A percentile compares a stretch with the other conserved stretches of the same genome.
Conservation (phyloP, 176 grass and related monocot genomes). For the Chloris gayana region DNA sequence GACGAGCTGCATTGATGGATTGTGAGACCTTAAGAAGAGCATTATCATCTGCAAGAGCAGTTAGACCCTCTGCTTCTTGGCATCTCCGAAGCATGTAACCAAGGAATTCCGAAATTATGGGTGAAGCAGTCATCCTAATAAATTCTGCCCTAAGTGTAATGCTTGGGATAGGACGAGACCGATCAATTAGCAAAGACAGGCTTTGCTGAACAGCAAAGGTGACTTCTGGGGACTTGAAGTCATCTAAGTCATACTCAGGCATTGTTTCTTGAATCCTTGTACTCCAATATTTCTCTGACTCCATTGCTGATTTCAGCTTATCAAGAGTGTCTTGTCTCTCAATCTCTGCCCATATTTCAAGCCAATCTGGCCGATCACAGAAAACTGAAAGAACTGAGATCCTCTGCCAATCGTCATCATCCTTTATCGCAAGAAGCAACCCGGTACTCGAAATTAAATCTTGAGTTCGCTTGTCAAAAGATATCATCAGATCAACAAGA, state of each 20-base stretch:
- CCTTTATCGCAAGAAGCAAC: conserved; percentile 65
- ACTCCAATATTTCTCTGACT: conserved; percentile 77
- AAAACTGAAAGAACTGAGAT: conserved; percentile 77
- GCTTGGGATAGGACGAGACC: conserved; percentile 71
- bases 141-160: conserved; percentile 75
- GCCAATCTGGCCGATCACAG: conserved; percentile 86
- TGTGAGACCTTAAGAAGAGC: conserved; percentile 73
- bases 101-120: conserved; percentile 65
- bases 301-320: conserved; percentile 67
- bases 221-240: conserved; percentile 73
- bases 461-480: conserved; percentile 90
- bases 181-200: conserved; percentile 81
- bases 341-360: conserved; percentile 91
- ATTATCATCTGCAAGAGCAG: conserved; percentile 88
- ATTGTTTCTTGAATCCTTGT: conserved; percentile 46
- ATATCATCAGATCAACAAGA: conserved; percentile 91
- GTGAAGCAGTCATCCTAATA: conserved; percentile 62
- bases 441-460: conserved; percentile 64
- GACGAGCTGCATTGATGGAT: conserved; percentile 72
- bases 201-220: conserved; percentile 47
- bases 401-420: conserved; percentile 80
- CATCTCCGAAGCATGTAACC: conserved; percentile 74
- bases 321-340: conserved; percentile 65
- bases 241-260: conserved; percentile 63
- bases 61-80: conserved; percentile 96